phyloP scores from a whole-genome alignment of 306 rosid genomes.

The Vigna radiata region DNA sequence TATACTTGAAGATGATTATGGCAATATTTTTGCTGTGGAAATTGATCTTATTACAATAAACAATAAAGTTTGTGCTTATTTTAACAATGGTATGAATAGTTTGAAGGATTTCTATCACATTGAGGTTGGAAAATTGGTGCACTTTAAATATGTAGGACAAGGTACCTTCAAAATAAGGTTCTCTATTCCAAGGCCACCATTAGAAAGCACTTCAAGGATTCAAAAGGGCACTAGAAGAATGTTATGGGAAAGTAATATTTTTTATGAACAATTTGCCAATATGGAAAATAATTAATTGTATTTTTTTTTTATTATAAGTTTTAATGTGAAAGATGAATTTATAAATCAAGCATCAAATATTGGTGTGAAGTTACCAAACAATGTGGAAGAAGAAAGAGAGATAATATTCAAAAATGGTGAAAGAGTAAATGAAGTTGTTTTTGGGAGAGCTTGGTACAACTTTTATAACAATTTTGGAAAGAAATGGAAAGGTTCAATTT shows the following conservation, averaged over 20 bases:
- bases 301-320: not conserved
- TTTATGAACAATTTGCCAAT: not conserved
- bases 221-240: not conserved
- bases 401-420: not conserved
- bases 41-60: not conserved
- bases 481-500: not conserved
- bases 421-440: not conserved
- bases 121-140: not conserved
- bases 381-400: not conserved
- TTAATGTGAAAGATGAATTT: not conserved
- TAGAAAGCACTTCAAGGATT: not conserved
- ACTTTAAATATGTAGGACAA: not conserved
- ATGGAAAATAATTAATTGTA: not conserved
- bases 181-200: not conserved
- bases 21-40: not conserved
- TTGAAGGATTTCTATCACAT: not conserved
- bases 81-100: not conserved
- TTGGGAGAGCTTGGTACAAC: not conserved
- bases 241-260: not conserved
- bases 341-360: not conserved
- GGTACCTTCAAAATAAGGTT: not conserved
- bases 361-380: not conserved
- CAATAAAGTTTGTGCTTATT: not conserved
- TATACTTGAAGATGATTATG: not conserved
- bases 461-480: not conserved